Percentiles rank a stretch among this genome's conserved stretches.
Evolutionary conservation across 441 rosid genomes (phyloP).

Genomic region (Euphorbia celastroides): DNA sequence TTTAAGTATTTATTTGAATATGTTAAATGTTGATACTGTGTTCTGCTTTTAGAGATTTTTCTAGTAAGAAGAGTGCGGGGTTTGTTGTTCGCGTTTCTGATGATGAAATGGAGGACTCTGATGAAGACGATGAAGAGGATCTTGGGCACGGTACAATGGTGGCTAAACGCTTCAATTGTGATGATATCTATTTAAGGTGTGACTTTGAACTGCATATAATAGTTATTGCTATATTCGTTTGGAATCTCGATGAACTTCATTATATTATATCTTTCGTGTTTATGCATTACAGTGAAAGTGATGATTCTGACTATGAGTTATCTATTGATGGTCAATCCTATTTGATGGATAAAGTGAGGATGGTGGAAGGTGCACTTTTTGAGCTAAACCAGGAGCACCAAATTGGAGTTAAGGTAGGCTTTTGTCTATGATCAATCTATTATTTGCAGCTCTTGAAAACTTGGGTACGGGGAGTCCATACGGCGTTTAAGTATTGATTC

Average conservation of each 20-base stretch:
- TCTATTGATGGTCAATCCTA: constrained; percentile 32
- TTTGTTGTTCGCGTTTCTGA: constrained; percentile 68
- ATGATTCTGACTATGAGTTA: constrained; percentile 52
- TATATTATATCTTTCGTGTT: constrained; percentile 2
- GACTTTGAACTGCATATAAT: background rate
- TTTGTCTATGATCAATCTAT: constrained; percentile 3
- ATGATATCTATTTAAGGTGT: constrained; percentile 53
- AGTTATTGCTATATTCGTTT: constrained; percentile 1
- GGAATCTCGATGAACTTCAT: background rate
- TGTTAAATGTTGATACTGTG: background rate
- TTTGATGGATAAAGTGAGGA: constrained; percentile 47
- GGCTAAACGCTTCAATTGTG: constrained; percentile 40
- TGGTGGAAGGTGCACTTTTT: constrained; percentile 47
- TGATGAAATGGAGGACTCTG: constrained; percentile 50
- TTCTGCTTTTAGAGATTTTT: constrained; percentile 15
- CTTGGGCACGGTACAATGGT: constrained; percentile 23
- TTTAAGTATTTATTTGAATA: background rate
- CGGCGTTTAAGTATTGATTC: background rate
- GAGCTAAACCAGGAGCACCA: constrained; percentile 56
- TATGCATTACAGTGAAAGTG: constrained; percentile 34
- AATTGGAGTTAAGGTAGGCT: constrained; percentile 51
- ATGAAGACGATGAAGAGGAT: constrained; percentile 24
- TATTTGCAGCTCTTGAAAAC: background rate
- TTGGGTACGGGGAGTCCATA: constrained; percentile 2
- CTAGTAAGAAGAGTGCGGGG: constrained; percentile 23